Conservation (phyloP, 2,329 filamentous ascomycete genomes). For the Fusarium gaditjirri region DNA sequence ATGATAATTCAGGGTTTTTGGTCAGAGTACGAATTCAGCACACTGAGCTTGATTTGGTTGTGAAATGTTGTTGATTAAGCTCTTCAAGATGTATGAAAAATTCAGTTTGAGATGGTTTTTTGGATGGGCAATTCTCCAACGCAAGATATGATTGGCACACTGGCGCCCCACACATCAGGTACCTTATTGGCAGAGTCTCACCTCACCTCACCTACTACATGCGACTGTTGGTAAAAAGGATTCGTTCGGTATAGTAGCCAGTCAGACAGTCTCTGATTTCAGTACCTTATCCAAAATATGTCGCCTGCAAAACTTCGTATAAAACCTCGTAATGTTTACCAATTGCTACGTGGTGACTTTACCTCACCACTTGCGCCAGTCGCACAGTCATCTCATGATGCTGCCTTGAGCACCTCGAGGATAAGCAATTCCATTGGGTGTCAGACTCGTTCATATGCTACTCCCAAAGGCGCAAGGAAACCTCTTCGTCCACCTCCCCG, state of each 20-base stretch:
- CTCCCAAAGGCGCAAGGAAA: slow-evolving; percentile 17
- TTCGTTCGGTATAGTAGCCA: background rate
- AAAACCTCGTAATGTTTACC: slow-evolving; percentile 7
- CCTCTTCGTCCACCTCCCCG: slow-evolving; percentile 10
- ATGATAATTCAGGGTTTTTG: background rate
- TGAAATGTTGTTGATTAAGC: slow-evolving; percentile 27
- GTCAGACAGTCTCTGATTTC: background rate
- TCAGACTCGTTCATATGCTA: slow-evolving; percentile 36
- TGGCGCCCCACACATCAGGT: background rate
- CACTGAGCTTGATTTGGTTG: slow-evolving; percentile 2
- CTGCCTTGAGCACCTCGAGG: background rate
- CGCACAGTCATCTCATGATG: background rate
- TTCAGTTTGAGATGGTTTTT: slow-evolving; percentile 34
- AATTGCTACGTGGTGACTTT: slow-evolving; percentile 13
- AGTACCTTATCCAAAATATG: background rate
- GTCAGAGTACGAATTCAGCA: background rate
- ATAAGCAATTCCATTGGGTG: background rate
- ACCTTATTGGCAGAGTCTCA: slow-evolving; percentile 22
- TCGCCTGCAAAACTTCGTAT: slow-evolving; percentile 7
- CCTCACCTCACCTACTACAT: slow-evolving; percentile 2
- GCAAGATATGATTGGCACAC: slow-evolving; percentile 34
- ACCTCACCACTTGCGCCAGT: background rate
- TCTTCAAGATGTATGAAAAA: slow-evolving; percentile 28
- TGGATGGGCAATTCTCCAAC: slow-evolving; percentile 20
- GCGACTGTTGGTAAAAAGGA: background rate